Conservation (phyloP, 768 basidiomycete species). For the Leccinum subgranulosum region DNA sequence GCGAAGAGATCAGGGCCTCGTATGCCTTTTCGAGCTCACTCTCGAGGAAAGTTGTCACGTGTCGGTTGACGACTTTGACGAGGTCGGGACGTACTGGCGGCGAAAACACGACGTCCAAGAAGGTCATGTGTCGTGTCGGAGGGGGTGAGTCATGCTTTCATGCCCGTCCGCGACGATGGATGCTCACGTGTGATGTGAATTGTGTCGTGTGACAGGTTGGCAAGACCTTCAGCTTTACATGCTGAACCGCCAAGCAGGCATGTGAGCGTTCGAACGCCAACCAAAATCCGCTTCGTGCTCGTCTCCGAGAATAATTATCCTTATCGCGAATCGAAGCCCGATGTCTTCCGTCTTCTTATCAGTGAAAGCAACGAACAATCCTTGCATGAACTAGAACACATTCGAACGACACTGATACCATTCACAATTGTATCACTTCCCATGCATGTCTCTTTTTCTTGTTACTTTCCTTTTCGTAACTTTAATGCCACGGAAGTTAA, state of each 20-base stretch:
- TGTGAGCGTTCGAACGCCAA: slow-evolving; percentile 32
- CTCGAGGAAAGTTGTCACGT: slow-evolving; percentile 72
- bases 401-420: slow-evolving; percentile 26
- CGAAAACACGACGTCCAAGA: slow-evolving; percentile 54
- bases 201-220: slow-evolving; percentile 50
- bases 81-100: slow-evolving; percentile 48
- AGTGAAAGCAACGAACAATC: slow-evolving; percentile 16
- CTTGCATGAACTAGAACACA: slow-evolving; percentile 28
- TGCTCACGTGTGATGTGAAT: slow-evolving; percentile 1
- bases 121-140: slow-evolving; percentile 90
- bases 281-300: background rate
- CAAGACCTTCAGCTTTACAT: slow-evolving; percentile 77
- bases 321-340: background rate
- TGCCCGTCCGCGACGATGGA: background rate
- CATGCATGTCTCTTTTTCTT: slow-evolving; percentile 13
- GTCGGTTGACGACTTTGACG: slow-evolving; percentile 75
- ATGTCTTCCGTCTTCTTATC: slow-evolving; percentile 13
- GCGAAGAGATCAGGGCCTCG: slow-evolving; percentile 79
- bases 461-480: slow-evolving; percentile 2
- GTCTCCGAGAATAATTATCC: background rate
- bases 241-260: slow-evolving; percentile 70
- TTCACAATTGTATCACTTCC: slow-evolving; percentile 22
- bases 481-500: slow-evolving; percentile 1
- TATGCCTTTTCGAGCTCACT: slow-evolving; percentile 78
- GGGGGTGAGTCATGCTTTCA: slow-evolving; percentile 54